These are phyloP conservation scores for Polytrichum commune DNA, from an alignment of 225 moss, liverwort and hornwort species.

Conservation along the genomic window DNA sequence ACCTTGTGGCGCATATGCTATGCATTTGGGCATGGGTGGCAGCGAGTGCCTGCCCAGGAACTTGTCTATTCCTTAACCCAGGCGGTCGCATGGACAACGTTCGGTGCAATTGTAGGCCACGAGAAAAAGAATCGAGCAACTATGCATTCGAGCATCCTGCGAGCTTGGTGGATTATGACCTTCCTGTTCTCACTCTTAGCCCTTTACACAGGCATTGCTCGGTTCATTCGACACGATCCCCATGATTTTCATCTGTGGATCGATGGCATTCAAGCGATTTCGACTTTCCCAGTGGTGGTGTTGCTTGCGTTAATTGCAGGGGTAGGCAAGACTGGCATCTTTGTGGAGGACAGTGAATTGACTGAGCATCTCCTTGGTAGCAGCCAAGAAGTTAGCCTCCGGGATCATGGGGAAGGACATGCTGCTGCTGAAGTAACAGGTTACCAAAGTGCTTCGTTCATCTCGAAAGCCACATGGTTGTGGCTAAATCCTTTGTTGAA, in stretches of 20 bases:
- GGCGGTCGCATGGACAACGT: slow-evolving; percentile 55
- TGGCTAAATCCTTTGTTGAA: slow-evolving; percentile 61
- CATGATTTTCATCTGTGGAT: slow-evolving; percentile 53
- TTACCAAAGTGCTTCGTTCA: slow-evolving; percentile 36
- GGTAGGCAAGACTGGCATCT: slow-evolving; percentile 37
- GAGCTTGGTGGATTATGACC: slow-evolving; percentile 53
- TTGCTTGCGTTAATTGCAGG: slow-evolving; percentile 37
- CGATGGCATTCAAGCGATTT: slow-evolving; percentile 40
- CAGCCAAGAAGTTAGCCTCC: slow-evolving; percentile 4
- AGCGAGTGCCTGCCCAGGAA: slow-evolving; percentile 45
- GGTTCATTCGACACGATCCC: slow-evolving; percentile 28
- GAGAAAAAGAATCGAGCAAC: slow-evolving; percentile 26
- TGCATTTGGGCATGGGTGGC: slow-evolving; percentile 33
- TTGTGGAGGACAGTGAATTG: slow-evolving; percentile 27
- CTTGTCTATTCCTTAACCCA: slow-evolving; percentile 49
- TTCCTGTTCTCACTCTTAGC: slow-evolving; percentile 37
- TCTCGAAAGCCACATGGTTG: slow-evolving; percentile 36
- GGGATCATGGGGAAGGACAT: not conserved
- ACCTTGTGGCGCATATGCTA: slow-evolving; percentile 44
- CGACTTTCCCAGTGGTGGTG: slow-evolving; percentile 35
- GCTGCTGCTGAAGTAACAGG: slow-evolving; percentile 17
- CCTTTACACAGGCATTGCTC: slow-evolving; percentile 28
- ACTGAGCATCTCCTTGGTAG: slow-evolving; percentile 26
- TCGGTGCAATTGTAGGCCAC: slow-evolving; percentile 24
- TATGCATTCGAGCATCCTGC: slow-evolving; percentile 25